Base-by-base conservation (phyloP, 129 eudicot species). In the Escallonia rubra region DNA sequence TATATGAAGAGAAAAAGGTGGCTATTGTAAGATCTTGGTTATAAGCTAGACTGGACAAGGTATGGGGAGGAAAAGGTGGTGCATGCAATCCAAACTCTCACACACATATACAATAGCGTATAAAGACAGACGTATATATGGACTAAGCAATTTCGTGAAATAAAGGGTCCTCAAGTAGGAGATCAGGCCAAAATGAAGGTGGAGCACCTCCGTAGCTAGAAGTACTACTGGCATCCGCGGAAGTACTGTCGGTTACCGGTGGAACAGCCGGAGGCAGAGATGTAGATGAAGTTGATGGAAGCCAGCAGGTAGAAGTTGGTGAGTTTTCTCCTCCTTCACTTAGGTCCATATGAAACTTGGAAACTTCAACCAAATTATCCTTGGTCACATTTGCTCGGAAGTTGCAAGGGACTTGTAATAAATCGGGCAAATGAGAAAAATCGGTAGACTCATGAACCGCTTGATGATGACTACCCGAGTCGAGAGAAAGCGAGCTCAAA, bases 171-270 rank as follows among this genome's bases (percentile, higher is more conserved):
- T 82, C 80, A 14, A 77, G 66, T 41, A 74, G 45, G 53, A 61
- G 71, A 68, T 82, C 86, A 4, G 82, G 73, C 86, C 83, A 82
- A 68, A 60, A 61, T 55, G 65, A 60, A 2, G 86, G 73, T 41
- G 70, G 57, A 46, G 45, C 73, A 63, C 80, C 80, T 13, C 69
- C 86, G n/a, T 61, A 61, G 78, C 74, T 69, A 55, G 72, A 42
- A 23, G 67, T 59, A 67, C 74, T 69, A 64, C 65, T 66, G 11
- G 64, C 51, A 68, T 61, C 85, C 10, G 56, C 41, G 5, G 5
- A 3, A 11, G 64, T 57, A 15, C 70, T 52, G 48, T 81, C 74
- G n/a, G 61, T 64, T 54, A 81, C 50, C 7, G 34, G 23, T 14
- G 41, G 57, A 13, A 6, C 34, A 8, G 59, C 13, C 12, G 48